Evolutionary conservation across 2,329 filamentous ascomycete genomes (phyloP).

Genomic region (Xylariaceae sp.): DNA sequence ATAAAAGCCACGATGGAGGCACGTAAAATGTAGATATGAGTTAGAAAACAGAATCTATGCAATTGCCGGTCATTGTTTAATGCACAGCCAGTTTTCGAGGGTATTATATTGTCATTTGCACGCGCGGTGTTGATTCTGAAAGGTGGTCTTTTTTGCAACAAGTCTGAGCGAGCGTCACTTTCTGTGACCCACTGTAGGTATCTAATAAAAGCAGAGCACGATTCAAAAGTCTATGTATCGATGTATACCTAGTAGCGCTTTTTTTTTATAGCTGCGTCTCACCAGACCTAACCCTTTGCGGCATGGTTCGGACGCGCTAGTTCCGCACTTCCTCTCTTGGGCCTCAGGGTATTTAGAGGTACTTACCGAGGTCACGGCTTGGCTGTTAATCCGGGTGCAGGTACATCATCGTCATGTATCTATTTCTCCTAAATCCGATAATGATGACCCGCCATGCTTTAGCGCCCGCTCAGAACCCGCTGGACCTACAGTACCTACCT

Average conservation of each 20-base stretch:
- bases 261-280: background rate
- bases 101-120: no score
- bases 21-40: no score
- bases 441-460: slow-evolving; percentile 1
- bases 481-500: background rate
- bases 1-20: no score
- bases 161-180: no score
- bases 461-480: background rate
- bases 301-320: background rate
- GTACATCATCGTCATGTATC: slow-evolving; percentile 1
- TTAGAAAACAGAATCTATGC: no score
- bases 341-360: background rate
- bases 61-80: no score
- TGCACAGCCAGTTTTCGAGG: no score
- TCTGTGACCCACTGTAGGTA: no score
- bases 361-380: background rate
- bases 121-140: no score
- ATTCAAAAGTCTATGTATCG: no score
- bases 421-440: slow-evolving; percentile 23
- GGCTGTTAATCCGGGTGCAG: background rate
- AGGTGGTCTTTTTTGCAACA: no score
- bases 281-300: background rate
- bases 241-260: background rate
- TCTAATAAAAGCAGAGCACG: no score
- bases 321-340: background rate